These are phyloP conservation scores for Verruconis gallopava DNA, from an alignment of 2,329 filamentous ascomycete species.

Conservation along the genomic window DNA sequence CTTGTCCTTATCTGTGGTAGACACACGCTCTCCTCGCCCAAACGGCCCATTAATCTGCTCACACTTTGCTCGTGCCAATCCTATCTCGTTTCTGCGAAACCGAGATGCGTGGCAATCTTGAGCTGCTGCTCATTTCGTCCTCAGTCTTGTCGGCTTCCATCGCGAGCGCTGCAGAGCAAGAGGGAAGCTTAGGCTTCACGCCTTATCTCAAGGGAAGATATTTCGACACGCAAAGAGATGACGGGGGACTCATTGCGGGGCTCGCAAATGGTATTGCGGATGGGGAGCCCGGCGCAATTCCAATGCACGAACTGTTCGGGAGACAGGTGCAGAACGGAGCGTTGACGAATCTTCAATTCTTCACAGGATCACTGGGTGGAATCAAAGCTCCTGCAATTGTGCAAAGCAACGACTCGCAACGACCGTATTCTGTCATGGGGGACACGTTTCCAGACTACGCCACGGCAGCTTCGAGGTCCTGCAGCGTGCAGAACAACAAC, in stretches of 20 bases:
- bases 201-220: not conserved
- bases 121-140: not conserved
- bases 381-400: slow-evolving; percentile 10
- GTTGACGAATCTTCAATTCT: slow-evolving; percentile 9
- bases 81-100: too few species aligned
- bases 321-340: not conserved
- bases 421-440: slow-evolving; percentile 9
- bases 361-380: slow-evolving; percentile 10
- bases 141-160: not conserved
- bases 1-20: too few species aligned
- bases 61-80: too few species aligned
- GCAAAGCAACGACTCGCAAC: not conserved
- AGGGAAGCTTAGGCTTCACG: not conserved
- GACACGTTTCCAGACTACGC: slow-evolving; percentile 10
- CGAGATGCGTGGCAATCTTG: not conserved
- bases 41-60: not conserved
- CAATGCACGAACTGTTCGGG: not conserved
- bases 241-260: not conserved
- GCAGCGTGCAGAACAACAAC: slow-evolving; percentile 8
- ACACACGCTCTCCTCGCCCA: not conserved
- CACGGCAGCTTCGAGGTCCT: slow-evolving; percentile 7
- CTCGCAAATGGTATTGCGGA: not conserved
- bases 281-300: not conserved
- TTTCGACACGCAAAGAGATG: not conserved
- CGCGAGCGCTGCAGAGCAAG: not conserved